These are phyloP conservation scores for Peronospora destructor DNA, from an alignment of 352 stramenopile species.

Conservation along the genomic window DNA sequence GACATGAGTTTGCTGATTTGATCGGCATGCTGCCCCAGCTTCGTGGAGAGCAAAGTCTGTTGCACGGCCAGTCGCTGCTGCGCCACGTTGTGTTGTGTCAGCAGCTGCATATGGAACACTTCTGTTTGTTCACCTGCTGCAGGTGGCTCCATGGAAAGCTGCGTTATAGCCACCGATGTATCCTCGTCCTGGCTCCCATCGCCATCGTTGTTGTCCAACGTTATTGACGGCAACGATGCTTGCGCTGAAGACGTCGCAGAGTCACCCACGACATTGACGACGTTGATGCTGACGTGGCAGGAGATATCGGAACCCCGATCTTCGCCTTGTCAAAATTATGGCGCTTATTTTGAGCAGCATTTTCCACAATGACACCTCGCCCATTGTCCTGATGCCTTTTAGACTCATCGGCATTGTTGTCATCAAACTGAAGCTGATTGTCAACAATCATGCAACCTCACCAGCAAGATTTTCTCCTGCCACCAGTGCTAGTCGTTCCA, in stretches of 20 bases:
- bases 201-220: slow-evolving; percentile 4
- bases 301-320: slow-evolving; percentile 13
- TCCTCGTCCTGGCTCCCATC: slow-evolving; percentile 3
- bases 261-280: slow-evolving; percentile 31
- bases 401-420: slow-evolving; percentile 6
- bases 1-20: slow-evolving; percentile 74
- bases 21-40: slow-evolving; percentile 54
- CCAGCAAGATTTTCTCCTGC: slow-evolving; percentile 50
- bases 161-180: slow-evolving; percentile 19
- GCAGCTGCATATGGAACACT: slow-evolving; percentile 62
- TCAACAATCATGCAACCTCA: slow-evolving; percentile 1
- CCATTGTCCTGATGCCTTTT: slow-evolving; percentile 9
- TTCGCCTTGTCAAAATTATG: slow-evolving; percentile 15
- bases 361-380: slow-evolving; percentile 1
- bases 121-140: slow-evolving; percentile 49
- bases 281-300: slow-evolving; percentile 18
- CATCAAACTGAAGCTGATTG: slow-evolving; percentile 6
- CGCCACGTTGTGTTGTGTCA: slow-evolving; percentile 80
- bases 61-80: slow-evolving; percentile 75
- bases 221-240: slow-evolving; percentile 1
- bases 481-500: slow-evolving; percentile 55
- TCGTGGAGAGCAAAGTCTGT: slow-evolving; percentile 61
- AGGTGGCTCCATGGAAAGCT: slow-evolving; percentile 27
- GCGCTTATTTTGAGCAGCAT: slow-evolving; percentile 9
- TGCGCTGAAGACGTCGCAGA: slow-evolving; percentile 9